Evolutionary conservation across 2,329 filamentous ascomycete species (phyloP), one percentile per base, ranked within the genome.

Genomic region (Coleophoma crateriformis): DNA sequence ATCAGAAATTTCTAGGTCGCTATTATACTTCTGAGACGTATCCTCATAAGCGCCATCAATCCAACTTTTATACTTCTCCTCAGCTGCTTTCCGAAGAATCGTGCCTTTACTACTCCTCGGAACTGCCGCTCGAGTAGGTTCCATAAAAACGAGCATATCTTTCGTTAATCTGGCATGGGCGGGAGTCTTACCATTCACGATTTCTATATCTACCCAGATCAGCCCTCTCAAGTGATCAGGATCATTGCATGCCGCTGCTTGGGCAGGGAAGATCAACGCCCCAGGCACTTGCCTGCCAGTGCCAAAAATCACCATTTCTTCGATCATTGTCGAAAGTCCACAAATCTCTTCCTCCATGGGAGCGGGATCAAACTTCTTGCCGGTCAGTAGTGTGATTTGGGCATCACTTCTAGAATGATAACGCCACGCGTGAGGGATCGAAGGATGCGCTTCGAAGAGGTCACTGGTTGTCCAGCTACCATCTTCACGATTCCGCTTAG

Each of bases 351-450:
- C 75, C 61, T 87, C 84, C 3, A 86, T 61, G 0, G 78, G 77
- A 2, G 77, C 75, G 1, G 83, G 82, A 55, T 86, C 81, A 52
- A 87, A 85, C 56, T 87, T 87, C 68, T 86, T 85, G 2, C 84
- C 83, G 7, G 82, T 87, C 10, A 79, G 68, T 4, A 87, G 70
- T 0, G 78, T 79, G 34, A 87, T 72, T 47, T 81, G 81, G 3
- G 78, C 74, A 55, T 87, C 84, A 1, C 75, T 74, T 37, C 84
- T 70, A 1, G 77, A 80, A 47, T 83, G 73, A 57, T 85, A 85
- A 33, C 74, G 72, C 82, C 82, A 87, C 0, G 80, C 78, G 48
- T 76, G 67, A 0, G 64, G 50, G 7, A 79, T 77, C 0, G 54
- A 67, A 1, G 71, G 58, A 58, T 87, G 82, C 1, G 68, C 68